Conservation (phyloP, 148 eudicot species). For the Linanthus parryae region DNA sequence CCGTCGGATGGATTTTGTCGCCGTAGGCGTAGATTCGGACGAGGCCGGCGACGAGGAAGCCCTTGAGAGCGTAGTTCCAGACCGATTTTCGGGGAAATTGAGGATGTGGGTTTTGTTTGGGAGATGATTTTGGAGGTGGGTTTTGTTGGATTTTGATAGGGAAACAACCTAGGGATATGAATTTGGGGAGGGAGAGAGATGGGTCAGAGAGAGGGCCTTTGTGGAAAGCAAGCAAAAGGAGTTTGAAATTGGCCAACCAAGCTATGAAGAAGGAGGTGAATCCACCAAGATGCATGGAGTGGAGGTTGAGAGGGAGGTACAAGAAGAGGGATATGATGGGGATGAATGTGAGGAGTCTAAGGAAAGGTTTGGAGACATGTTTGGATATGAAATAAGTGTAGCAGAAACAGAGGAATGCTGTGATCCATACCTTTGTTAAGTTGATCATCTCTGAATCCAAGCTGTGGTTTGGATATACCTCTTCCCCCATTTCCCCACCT, state of each 20-base stretch:
- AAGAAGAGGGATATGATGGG: constrained; percentile 34
- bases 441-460: constrained; percentile 1
- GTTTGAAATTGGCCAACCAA: constrained; percentile 48
- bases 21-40: constrained; percentile 18
- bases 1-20: constrained; percentile 27
- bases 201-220: constrained; percentile 26
- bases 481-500: not conserved
- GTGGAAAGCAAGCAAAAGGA: constrained; percentile 27
- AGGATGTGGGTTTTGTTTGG: not conserved
- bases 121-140: not conserved
- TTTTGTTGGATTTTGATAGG: constrained; percentile 17
- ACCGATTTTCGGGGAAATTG: constrained; percentile 10
- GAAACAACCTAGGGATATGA: constrained; percentile 14
- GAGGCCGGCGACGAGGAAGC: constrained; percentile 14
- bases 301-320: constrained; percentile 32
- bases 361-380: not conserved
- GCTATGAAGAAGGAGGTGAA: constrained; percentile 24
- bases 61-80: constrained; percentile 33
- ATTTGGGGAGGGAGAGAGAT: constrained; percentile 11
- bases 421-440: constrained; percentile 6
- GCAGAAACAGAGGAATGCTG: not conserved
- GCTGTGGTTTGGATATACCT: not conserved
- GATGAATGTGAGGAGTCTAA: constrained; percentile 28
- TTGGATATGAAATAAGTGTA: not conserved
- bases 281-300: constrained; percentile 20